A percentile compares a stretch with the other conserved stretches of the same genome.
Conservation (phyloP, 371 early-diverging fungal species). For the Syncephalastrum racemosum region DNA sequence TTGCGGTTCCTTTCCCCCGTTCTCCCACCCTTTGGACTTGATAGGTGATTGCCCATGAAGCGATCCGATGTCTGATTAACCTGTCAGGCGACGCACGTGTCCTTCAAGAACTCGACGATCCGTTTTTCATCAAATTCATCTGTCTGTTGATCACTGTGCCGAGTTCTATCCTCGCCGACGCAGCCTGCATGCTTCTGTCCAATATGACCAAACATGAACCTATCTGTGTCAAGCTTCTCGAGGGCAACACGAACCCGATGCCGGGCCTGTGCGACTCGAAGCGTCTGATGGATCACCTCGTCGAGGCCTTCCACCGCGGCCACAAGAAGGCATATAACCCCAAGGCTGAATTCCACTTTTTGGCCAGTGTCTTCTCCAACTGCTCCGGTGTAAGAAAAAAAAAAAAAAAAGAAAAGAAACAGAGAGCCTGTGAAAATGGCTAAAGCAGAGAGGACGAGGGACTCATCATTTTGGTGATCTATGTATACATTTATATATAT, state of each 20-base stretch:
- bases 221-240: constrained; percentile 57
- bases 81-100: constrained; percentile 69
- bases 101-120: constrained; percentile 62
- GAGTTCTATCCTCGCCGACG: constrained; percentile 67
- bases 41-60: constrained; percentile 82
- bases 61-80: constrained; percentile 81
- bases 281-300: constrained; percentile 75
- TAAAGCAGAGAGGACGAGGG: constrained; percentile 1
- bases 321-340: constrained; percentile 77
- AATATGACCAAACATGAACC: constrained; percentile 82
- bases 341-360: constrained; percentile 79
- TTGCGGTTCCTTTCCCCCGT: neutral
- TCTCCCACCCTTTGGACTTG: too few species aligned
- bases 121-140: constrained; percentile 64
- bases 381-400: constrained; percentile 59
- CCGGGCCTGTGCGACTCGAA: constrained; percentile 46
- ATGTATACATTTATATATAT: too few species aligned
- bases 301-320: constrained; percentile 84
- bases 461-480: neutral
- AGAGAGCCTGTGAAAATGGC: too few species aligned
- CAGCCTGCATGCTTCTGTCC: constrained; percentile 89
- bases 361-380: constrained; percentile 93
- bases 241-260: constrained; percentile 38
- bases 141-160: constrained; percentile 70
- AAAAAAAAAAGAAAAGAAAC: too few species aligned